A percentile compares a stretch with the other conserved stretches of the same genome.
These are phyloP conservation scores for Elaeis oleifera DNA, from an alignment of 202 grass and related monocot genomes.

Conservation along the genomic window DNA sequence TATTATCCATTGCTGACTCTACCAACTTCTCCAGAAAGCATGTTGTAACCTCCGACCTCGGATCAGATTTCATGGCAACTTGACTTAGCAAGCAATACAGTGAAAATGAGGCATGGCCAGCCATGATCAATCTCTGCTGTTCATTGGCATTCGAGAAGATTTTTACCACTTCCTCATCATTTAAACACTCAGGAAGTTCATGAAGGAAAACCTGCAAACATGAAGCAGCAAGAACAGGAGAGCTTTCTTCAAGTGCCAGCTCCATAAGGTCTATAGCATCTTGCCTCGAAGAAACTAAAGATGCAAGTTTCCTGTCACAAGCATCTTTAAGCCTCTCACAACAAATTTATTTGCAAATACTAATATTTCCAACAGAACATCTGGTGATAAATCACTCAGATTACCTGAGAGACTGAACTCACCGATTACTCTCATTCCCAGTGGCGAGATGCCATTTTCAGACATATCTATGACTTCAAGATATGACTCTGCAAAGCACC, in stretches of 20 bases:
- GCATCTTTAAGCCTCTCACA: slow-evolving; percentile 70
- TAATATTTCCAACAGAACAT: slow-evolving; percentile 64
- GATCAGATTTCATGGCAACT: slow-evolving; percentile 61
- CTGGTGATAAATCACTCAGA: slow-evolving; percentile 45
- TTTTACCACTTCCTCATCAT: slow-evolving; percentile 42
- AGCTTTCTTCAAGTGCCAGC: slow-evolving; percentile 44
- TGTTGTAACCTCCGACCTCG: slow-evolving; percentile 43
- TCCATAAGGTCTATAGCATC: not conserved
- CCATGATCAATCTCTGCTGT: slow-evolving; percentile 39
- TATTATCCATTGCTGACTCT: slow-evolving; percentile 68
- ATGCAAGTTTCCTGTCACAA: slow-evolving; percentile 67
- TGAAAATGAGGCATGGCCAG: slow-evolving; percentile 52
- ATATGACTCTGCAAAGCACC: slow-evolving; percentile 59
- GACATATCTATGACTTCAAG: slow-evolving; percentile 72
- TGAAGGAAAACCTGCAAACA: slow-evolving; percentile 70
- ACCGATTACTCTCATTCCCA: slow-evolving; percentile 49
- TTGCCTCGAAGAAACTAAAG: slow-evolving; percentile 23
- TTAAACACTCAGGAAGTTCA: slow-evolving; percentile 48
- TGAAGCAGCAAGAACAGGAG: slow-evolving; percentile 43
- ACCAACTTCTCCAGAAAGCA: slow-evolving; percentile 62
- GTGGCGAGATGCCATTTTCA: slow-evolving; percentile 59
- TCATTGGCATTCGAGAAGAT: slow-evolving; percentile 45
- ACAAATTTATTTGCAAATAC: slow-evolving; percentile 72
- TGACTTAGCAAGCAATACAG: slow-evolving; percentile 72
- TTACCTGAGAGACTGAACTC: slow-evolving; percentile 45